Conservation (phyloP, 129 eudicot genomes). For the Saussurea involucrata region DNA sequence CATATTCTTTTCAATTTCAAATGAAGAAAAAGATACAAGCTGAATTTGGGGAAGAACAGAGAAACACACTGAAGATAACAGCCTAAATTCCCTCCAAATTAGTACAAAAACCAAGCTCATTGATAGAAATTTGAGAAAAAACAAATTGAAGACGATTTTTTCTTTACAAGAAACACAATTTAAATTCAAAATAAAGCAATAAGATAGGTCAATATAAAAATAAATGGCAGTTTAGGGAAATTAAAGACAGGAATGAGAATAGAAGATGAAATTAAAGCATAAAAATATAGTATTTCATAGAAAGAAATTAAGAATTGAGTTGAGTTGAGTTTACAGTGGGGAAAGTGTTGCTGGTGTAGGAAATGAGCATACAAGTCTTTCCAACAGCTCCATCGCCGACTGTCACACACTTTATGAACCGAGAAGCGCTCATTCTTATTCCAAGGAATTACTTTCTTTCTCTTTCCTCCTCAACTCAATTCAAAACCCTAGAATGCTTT, state of each 20-base stretch:
- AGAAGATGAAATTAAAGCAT: neutral
- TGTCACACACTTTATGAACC: slow-evolving; percentile 89
- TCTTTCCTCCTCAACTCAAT: neutral
- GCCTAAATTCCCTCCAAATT: neutral
- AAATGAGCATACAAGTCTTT: slow-evolving; percentile 89
- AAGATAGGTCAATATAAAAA: neutral
- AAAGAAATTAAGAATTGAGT: neutral
- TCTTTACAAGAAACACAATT: neutral
- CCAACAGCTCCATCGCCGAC: slow-evolving; percentile 96
- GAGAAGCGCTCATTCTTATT: slow-evolving; percentile 64
- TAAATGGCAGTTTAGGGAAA: neutral
- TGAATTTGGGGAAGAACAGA: slow-evolving; percentile 9
- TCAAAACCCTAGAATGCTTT: slow-evolving; percentile 28
- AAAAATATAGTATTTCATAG: neutral
- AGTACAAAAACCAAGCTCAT: neutral
- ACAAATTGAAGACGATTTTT: neutral
- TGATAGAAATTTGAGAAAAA: neutral
- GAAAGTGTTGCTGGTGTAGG: slow-evolving; percentile 93
- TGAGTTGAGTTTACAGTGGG: slow-evolving; percentile 51
- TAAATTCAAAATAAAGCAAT: neutral
- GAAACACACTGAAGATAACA: neutral
- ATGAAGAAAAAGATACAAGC: neutral
- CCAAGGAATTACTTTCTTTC: neutral
- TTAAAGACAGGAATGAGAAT: neutral
- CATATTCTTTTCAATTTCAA: neutral